Evolutionary conservation across 805 yeast species (phyloP).

Genomic region (Wickerhamomyces ciferrii): DNA sequence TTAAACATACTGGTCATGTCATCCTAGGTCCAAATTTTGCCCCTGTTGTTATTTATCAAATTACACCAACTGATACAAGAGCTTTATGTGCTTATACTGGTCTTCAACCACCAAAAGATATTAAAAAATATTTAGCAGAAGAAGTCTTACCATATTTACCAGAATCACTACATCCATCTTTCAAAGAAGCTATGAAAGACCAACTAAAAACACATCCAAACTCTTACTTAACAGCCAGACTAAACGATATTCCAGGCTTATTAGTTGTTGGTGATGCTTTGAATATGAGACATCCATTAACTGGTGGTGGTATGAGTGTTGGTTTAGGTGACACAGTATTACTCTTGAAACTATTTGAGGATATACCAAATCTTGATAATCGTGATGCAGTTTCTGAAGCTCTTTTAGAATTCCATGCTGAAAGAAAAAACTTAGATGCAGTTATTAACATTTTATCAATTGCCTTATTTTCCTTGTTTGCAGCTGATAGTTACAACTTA

Average conservation of each 20-base stretch:
- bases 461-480: conserved; percentile 85
- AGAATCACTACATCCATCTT: conserved; percentile 55
- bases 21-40: conserved; percentile 73
- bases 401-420: conserved; percentile 63
- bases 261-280: conserved; percentile 88
- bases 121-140: conserved; percentile 52
- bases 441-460: conserved; percentile 88
- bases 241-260: conserved; percentile 68
- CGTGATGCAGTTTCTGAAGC: conserved; percentile 50
- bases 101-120: conserved; percentile 64
- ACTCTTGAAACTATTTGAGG: conserved; percentile 55
- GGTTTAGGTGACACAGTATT: conserved; percentile 82
- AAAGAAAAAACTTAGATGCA: conserved; percentile 73
- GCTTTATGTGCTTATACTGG: conserved; percentile 85
- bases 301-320: conserved; percentile 99
- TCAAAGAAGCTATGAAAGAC: conserved; percentile 53
- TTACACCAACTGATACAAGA: conserved; percentile 76
- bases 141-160: conserved; percentile 72
- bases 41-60: conserved; percentile 87
- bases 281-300: conserved; percentile 96
- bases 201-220: conserved; percentile 88
- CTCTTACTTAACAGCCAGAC: conserved; percentile 78
- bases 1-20: conserved; percentile 81
- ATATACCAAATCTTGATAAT: conserved; percentile 51
- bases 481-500: conserved; percentile 71